Conservation (phyloP, 202 grass and related monocot genomes). For the Hordeum pubiflorum region DNA sequence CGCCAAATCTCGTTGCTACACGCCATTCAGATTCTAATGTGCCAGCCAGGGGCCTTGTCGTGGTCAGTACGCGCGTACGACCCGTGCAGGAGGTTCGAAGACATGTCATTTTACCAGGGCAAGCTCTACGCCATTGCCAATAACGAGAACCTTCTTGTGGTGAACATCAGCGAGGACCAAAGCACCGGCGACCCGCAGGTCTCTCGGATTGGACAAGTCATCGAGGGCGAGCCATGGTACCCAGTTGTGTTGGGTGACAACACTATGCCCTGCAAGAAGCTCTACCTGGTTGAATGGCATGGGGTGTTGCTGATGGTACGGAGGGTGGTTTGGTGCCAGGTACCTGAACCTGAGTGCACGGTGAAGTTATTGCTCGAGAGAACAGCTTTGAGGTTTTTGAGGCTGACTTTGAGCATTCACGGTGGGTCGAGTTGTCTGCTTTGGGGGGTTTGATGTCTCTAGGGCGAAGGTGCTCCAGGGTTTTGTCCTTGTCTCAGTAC, state of each 20-base stretch:
- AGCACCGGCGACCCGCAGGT: not conserved
- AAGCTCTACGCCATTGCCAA: not conserved
- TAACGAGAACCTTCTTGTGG: not conserved
- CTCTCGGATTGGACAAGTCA: not conserved
- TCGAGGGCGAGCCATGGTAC: not conserved
- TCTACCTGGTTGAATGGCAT: conserved; percentile 4
- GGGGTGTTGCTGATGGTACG: conserved; percentile 4
- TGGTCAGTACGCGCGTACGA: conserved; percentile 2
- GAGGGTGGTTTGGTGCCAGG: not conserved
- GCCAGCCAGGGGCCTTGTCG: not conserved
- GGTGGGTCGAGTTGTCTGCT: not conserved
- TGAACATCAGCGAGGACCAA: not conserved
- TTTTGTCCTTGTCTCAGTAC: not conserved
- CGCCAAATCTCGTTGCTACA: not conserved
- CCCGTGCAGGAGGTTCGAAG: not conserved
- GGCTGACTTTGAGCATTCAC: not conserved
- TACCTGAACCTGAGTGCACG: not conserved
- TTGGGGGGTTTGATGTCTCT: not conserved
- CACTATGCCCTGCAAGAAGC: not conserved
- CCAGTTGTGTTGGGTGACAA: not conserved
- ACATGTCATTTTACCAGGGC: conserved; percentile 28
- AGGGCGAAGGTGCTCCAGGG: conserved; percentile 6
- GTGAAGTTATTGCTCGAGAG: not conserved
- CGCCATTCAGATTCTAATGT: not conserved
- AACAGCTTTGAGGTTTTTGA: not conserved